phyloP scores from a whole-genome alignment of 2,329 filamentous ascomycete species.

The Epichloe uncinata region DNA sequence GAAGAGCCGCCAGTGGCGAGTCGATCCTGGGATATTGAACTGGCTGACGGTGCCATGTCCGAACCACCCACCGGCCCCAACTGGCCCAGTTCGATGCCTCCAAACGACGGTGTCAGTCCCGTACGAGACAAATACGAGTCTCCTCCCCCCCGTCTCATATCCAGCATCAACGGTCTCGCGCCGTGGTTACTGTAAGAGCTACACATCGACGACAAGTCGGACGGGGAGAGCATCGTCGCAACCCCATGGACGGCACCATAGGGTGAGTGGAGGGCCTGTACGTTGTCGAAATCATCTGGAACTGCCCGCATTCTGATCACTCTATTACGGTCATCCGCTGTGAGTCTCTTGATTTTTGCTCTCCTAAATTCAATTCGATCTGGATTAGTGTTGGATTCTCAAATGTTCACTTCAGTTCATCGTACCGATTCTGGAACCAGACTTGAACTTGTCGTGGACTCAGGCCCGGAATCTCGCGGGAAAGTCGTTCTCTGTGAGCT shows the following conservation, averaged over 20 bases:
- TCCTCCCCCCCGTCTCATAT: constrained; percentile 48
- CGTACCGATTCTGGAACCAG: constrained; percentile 95
- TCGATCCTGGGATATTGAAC: constrained; percentile 39
- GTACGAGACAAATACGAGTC: constrained; percentile 56
- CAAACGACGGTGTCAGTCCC: constrained; percentile 54
- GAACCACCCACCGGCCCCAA: constrained; percentile 34
- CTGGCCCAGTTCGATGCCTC: constrained; percentile 50
- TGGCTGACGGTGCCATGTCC: constrained; percentile 45
- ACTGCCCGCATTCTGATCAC: constrained; percentile 62
- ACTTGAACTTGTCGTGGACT: constrained; percentile 91
- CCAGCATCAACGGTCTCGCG: constrained; percentile 55
- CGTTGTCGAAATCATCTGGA: constrained; percentile 57
- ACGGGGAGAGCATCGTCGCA: constrained; percentile 32
- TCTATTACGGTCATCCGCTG: constrained; percentile 54
- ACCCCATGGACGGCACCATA: constrained; percentile 48
- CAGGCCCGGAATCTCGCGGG: constrained; percentile 79
- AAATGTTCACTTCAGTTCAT: not conserved
- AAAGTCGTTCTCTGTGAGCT: constrained; percentile 74
- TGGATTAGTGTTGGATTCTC: not conserved
- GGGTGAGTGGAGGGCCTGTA: constrained; percentile 54
- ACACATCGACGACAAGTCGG: constrained; percentile 27
- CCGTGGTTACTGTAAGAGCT: constrained; percentile 45
- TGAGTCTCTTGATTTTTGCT: constrained; percentile 59
- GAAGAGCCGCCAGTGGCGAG: constrained; percentile 39
- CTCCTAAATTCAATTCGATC: constrained; percentile 28